These are phyloP conservation scores for Stephania yunnanensis DNA, from an alignment of 164 flowering plant species.

Conservation along the genomic window DNA sequence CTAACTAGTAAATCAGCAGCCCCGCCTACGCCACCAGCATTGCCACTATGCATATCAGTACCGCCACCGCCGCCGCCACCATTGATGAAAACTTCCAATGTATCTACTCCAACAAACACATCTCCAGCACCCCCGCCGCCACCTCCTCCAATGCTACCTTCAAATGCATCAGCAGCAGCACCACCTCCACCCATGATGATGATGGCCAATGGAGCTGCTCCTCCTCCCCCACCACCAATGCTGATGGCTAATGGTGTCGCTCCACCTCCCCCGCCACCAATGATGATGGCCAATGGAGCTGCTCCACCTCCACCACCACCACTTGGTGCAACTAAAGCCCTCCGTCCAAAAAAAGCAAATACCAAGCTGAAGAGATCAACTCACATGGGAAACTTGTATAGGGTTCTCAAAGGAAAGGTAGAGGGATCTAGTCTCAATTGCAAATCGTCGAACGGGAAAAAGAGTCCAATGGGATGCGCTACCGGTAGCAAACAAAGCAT, in stretches of 20 bases:
- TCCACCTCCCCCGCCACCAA: constrained; percentile 37
- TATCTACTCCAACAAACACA: constrained; percentile 16
- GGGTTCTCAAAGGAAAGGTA: constrained; percentile 70
- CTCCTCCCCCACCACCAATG: constrained; percentile 22
- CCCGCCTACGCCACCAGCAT: constrained; percentile 31
- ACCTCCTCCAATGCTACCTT: constrained; percentile 15
- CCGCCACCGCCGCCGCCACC: constrained; percentile 25
- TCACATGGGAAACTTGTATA: constrained; percentile 68
- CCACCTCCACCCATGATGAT: constrained; percentile 25
- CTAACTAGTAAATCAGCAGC: constrained; percentile 10
- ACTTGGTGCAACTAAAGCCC: constrained; percentile 32
- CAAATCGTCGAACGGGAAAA: constrained; percentile 41
- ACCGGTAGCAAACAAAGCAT: constrained; percentile 59
- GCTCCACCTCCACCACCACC: constrained; percentile 71
- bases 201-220: constrained; percentile 4
- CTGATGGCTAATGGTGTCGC: constrained; percentile 15
- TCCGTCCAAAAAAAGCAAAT: constrained; percentile 44
- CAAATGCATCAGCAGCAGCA: constrained; percentile 17
- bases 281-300: constrained; percentile 19
- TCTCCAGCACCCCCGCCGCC: constrained; percentile 35
- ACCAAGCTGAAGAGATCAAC: constrained; percentile 70
- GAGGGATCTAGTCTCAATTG: constrained; percentile 51
- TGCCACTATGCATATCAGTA: constrained; percentile 3
- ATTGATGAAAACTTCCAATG: constrained; percentile 7
- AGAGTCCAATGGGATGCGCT: constrained; percentile 22